These are phyloP conservation scores for Pyrenophora tritici-repentis DNA, from an alignment of 2,329 filamentous ascomycete species.

Conservation along the genomic window DNA sequence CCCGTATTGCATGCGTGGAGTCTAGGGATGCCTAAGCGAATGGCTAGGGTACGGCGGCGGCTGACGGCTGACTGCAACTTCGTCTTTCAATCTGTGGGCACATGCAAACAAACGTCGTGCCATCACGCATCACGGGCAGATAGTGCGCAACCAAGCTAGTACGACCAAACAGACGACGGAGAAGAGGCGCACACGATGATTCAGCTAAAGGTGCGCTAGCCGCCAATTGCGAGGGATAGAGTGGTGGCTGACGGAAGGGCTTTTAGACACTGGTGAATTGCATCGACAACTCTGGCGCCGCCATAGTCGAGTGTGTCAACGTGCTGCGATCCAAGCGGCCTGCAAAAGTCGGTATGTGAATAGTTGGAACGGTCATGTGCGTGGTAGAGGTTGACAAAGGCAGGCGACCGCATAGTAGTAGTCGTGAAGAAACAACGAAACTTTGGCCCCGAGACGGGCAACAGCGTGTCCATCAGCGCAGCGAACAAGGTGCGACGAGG, in stretches of 20 bases:
- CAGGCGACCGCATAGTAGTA: slow-evolving; percentile 94
- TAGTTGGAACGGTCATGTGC: neutral
- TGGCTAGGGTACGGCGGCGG: neutral
- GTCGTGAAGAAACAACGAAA: slow-evolving; percentile 95
- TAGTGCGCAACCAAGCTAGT: slow-evolving; percentile 2
- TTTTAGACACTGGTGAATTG: slow-evolving; percentile 90
- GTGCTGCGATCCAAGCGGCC: slow-evolving; percentile 88
- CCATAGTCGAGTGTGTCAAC: slow-evolving; percentile 93
- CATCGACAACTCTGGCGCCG: slow-evolving; percentile 99
- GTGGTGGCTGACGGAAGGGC: slow-evolving; percentile 59
- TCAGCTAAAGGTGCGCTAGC: slow-evolving; percentile 44
- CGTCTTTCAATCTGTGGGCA: slow-evolving; percentile 3
- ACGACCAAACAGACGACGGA: neutral
- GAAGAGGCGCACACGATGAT: slow-evolving; percentile 38
- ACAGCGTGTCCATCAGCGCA: slow-evolving; percentile 71
- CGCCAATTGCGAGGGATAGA: slow-evolving; percentile 3
- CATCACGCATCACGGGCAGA: slow-evolving; percentile 16
- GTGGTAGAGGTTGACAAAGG: slow-evolving; percentile 14
- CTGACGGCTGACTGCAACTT: slow-evolving; percentile 1
- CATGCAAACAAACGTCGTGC: slow-evolving; percentile 4
- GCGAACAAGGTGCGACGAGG: slow-evolving; percentile 95
- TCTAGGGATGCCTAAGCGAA: slow-evolving; percentile 14
- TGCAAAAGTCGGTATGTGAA: slow-evolving; percentile 78
- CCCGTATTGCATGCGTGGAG: slow-evolving; percentile 6
- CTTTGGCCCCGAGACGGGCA: slow-evolving; percentile 71